These are phyloP conservation scores for Teunomyces barrocoloradensis DNA, from an alignment of 805 yeast species.

Conservation along the genomic window DNA sequence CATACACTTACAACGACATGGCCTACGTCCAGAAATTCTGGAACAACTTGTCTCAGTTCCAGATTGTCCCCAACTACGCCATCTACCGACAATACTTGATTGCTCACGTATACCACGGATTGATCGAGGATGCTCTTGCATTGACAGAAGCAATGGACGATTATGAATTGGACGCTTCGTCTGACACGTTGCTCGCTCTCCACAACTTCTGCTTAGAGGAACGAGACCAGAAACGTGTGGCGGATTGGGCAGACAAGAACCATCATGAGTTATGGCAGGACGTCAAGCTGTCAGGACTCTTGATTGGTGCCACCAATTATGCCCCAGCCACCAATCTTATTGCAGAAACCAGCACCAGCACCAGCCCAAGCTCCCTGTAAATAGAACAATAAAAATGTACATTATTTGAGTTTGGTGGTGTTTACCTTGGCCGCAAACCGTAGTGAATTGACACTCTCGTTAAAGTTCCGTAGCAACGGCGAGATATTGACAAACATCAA, in stretches of 20 bases:
- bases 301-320: slow-evolving; percentile 27
- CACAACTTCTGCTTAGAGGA: slow-evolving; percentile 42
- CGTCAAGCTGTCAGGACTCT: slow-evolving; percentile 20
- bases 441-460: slow-evolving; percentile 80
- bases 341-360: slow-evolving; percentile 10
- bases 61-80: slow-evolving; percentile 50
- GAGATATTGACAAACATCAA: slow-evolving; percentile 91
- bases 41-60: slow-evolving; percentile 53
- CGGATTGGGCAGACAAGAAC: slow-evolving; percentile 31
- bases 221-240: slow-evolving; percentile 27
- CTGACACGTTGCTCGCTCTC: slow-evolving; percentile 45
- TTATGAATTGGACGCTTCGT: slow-evolving; percentile 43
- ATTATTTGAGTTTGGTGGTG: slow-evolving; percentile 36
- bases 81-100: slow-evolving; percentile 60
- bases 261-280: slow-evolving; percentile 29
- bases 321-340: slow-evolving; percentile 28
- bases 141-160: slow-evolving; percentile 48
- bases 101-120: slow-evolving; percentile 69
- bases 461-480: slow-evolving; percentile 57
- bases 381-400: slow-evolving; percentile 1
- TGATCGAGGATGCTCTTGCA: slow-evolving; percentile 53
- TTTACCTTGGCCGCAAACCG: slow-evolving; percentile 87
- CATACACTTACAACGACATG: slow-evolving; percentile 53
- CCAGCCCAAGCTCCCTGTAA: not conserved
- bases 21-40: slow-evolving; percentile 60